Evolutionary conservation across 768 basidiomycete genomes (phyloP), one percentile per base, ranked within the genome.

Genomic region (Mrakia hoshinonis): DNA sequence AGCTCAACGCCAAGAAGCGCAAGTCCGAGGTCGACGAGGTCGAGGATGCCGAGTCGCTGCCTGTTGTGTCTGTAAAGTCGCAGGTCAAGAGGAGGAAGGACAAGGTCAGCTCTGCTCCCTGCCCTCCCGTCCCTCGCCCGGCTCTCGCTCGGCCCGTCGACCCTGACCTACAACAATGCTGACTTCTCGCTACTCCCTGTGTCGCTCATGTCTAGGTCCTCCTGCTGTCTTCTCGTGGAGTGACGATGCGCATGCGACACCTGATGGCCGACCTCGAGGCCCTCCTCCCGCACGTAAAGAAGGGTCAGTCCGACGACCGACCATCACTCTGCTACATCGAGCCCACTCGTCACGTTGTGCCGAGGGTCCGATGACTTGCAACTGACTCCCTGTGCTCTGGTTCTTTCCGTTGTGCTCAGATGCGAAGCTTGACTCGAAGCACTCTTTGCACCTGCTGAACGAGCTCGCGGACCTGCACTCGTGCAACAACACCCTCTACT

Each of bases 401-500:
- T n/a, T 49, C 36, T 34, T 36, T 18, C 26, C 29, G 3, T 26
- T 22, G 48, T 55, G 29, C 47, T 6, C 76, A 99, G 96, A 99
- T 79, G 88, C 95, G 63, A 98, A 98, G 81, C 86, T 99, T 51
- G 95, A 98, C 81, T 92, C 93, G 38, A 98, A 98, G 81, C 92
- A 90, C 68, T 91, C 95, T 74, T 83, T 98, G 2, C 84, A 90
- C 74, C 86, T 97, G 48, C 83, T 99, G 36, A 96, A 96, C 52
- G 96, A 98, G 80, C 86, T 99, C 22, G 92, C 95, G 36, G 95
- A 98, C 81, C 85, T 99, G 39, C 88, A 96, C 79, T 95, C 93
- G 78, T 99, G 96, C 81, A 97, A 97, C 81, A 98, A 98, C 78
- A 85, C 94, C 4, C 82, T 99, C 24, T 99, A 96, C 82, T 96